Evolutionary conservation across 148 eudicot species (phyloP).

Genomic region (Cornus suecica): DNA sequence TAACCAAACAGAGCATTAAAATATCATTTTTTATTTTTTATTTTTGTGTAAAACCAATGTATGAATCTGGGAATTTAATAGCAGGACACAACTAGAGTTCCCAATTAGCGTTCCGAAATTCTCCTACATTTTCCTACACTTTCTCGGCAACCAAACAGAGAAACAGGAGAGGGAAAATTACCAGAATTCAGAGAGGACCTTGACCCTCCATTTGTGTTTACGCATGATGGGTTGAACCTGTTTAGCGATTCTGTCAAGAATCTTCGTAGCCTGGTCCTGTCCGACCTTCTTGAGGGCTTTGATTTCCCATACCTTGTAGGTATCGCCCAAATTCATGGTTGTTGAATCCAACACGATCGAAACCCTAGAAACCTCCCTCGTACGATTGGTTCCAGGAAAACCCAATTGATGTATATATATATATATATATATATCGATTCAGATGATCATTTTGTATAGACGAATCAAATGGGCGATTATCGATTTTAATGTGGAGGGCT

Average conservation of each 20-base stretch:
- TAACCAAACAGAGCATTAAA: too few relatives aligned
- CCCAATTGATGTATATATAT: background rate
- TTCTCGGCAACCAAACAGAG: slow-evolving; percentile 5
- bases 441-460: background rate
- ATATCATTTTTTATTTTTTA: background rate
- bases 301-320: slow-evolving; percentile 90
- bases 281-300: slow-evolving; percentile 63
- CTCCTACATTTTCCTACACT: background rate
- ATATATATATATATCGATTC: background rate
- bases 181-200: slow-evolving; percentile 85
- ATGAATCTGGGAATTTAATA: too few relatives aligned
- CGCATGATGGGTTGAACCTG: slow-evolving; percentile 96
- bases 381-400: background rate
- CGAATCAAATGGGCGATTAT: background rate
- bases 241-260: slow-evolving; percentile 68
- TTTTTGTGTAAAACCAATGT: background rate
- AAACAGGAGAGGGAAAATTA: slow-evolving; percentile 13
- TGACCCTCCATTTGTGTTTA: slow-evolving; percentile 84
- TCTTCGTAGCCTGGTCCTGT: slow-evolving; percentile 61
- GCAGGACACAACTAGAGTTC: background rate
- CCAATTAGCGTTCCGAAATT: background rate
- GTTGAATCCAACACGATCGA: background rate
- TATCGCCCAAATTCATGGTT: slow-evolving; percentile 57
- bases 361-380: slow-evolving; percentile 21
- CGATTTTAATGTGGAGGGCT: background rate